Conservation (phyloP, 2,329 filamentous ascomycete species). For the Colletotrichum liriopes region DNA sequence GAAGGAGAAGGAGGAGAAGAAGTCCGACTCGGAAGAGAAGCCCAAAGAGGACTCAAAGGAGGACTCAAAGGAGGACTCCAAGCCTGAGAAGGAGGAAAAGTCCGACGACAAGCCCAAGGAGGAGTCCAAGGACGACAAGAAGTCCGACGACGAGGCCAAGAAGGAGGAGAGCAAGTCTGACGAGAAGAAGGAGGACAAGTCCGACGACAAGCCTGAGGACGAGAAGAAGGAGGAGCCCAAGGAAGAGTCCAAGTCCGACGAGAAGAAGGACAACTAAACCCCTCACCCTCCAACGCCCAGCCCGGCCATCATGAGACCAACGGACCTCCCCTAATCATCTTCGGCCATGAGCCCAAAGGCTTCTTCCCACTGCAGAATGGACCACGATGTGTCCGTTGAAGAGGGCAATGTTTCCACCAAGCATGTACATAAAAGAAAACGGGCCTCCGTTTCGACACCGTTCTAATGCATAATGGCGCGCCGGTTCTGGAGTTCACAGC, state of each 20-base stretch:
- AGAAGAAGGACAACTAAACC: conserved; percentile 34
- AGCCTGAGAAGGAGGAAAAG: conserved; percentile 41
- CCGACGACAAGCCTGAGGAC: conserved; percentile 3
- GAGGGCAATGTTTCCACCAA: background rate
- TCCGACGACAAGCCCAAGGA: conserved; percentile 44
- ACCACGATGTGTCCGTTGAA: background rate
- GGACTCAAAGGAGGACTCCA: conserved; percentile 29
- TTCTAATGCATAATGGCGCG: conserved; percentile 8
- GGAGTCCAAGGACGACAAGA: conserved; percentile 44
- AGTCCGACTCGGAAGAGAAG: conserved; percentile 41
- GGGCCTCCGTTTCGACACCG: too few relatives aligned
- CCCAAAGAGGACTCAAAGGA: conserved; percentile 35
- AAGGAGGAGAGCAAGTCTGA: conserved; percentile 21
- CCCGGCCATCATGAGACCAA: conserved; percentile 44
- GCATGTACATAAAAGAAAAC: background rate
- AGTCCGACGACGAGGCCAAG: conserved; percentile 40
- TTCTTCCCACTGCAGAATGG: background rate
- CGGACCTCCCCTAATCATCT: conserved; percentile 27
- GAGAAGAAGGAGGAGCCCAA: conserved; percentile 27
- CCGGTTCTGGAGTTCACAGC: background rate
- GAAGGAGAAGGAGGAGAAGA: conserved; percentile 42
- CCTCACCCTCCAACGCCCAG: background rate
- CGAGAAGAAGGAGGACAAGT: conserved; percentile 45
- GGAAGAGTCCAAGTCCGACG: background rate
- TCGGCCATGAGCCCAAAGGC: background rate